phyloP scores from a whole-genome alignment of 345 rosid species.

The Anastatica hierochuntica region DNA sequence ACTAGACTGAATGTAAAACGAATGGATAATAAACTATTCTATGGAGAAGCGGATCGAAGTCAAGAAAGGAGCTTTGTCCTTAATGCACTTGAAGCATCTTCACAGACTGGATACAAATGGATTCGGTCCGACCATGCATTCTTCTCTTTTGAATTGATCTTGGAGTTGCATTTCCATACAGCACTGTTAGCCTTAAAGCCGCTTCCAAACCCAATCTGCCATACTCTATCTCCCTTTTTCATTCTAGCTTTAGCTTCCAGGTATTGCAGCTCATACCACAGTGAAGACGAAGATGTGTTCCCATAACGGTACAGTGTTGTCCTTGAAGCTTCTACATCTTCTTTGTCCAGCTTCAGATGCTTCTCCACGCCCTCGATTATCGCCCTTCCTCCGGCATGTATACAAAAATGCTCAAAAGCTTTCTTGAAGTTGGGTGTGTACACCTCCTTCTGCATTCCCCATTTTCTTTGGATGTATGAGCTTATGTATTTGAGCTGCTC shows the following conservation, averaged over 20 bases:
- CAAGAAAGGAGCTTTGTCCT: slow-evolving; percentile 12
- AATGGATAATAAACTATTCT: slow-evolving; percentile 15
- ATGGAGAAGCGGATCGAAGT: neutral
- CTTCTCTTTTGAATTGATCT: slow-evolving; percentile 25
- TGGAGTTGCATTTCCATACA: slow-evolving; percentile 47
- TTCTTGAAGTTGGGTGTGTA: slow-evolving; percentile 47
- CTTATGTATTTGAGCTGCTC: slow-evolving; percentile 41
- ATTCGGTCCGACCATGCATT: slow-evolving; percentile 55
- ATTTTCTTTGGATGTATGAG: slow-evolving; percentile 24
- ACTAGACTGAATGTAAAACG: slow-evolving; percentile 12
- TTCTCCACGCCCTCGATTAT: slow-evolving; percentile 47
- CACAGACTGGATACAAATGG: slow-evolving; percentile 36
- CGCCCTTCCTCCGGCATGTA: too few species aligned
- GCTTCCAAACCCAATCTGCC: slow-evolving; percentile 65
- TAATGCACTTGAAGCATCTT: slow-evolving; percentile 10
- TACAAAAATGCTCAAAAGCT: slow-evolving; percentile 53
- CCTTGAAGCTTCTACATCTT: slow-evolving; percentile 59
- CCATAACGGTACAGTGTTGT: slow-evolving; percentile 54
- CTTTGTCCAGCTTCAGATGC: slow-evolving; percentile 42
- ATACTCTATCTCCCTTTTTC: too few species aligned
- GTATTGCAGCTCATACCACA: slow-evolving; percentile 67
- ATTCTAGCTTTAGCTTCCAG: slow-evolving; percentile 50
- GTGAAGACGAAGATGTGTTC: slow-evolving; percentile 54
- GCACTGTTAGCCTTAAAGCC: slow-evolving; percentile 62
- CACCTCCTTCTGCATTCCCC: slow-evolving; percentile 14